Base-by-base conservation (phyloP, 305 asterid genomes). In the Fraxinus xanthoxyloides region DNA sequence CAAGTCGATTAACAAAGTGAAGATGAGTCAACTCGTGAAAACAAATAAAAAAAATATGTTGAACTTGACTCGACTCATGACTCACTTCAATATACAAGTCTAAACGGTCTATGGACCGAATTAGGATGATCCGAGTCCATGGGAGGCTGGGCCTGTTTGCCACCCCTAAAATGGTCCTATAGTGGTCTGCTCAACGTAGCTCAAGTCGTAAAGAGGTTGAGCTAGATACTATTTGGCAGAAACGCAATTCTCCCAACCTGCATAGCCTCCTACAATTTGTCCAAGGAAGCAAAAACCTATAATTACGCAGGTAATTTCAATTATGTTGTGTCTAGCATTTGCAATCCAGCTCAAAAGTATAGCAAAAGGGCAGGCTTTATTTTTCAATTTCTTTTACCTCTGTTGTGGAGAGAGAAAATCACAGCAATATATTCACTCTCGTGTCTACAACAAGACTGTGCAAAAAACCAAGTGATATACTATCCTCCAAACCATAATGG, bases 341-440 rank as follows among this genome's bases (percentile, higher is more conserved):
- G 85, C 82, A 3, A 69, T 86, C 89, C 89, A 86, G 87, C 89
- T 48, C 72, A 78, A 86, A 84, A 86, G 89, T 34, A 67, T 7
- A 77, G 73, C 81, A 38, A 34, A 46, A 24, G 77, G 28, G 61
- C 31, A 40, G 54, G 43, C 38, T 82, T 81, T 81, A n/a, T 61
- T 43, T 79, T 81, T 77, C 80, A 63, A 63, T 21, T 63, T 63
- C 38, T 15, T 30, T 30, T 69, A 69, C 75, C 75, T 69, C 40
- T 6, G 32, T 19, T 10, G 36, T 28, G 74, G 21, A 12, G 74
- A 67, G 36, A 10, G 74, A 67, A 81, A 72, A 81, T 30, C 67
- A 79, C 28, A 21, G 32, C 72, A 23, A 63, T 3, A 59, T 38
- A 35, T 12, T 40, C 34, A 23, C 43, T 51, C 59, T 35, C 61